A percentile compares a stretch with the other conserved stretches of the same genome.
phyloP scores from a whole-genome alignment of 2,329 filamentous ascomycete genomes.

The Verticillium nubilum region DNA sequence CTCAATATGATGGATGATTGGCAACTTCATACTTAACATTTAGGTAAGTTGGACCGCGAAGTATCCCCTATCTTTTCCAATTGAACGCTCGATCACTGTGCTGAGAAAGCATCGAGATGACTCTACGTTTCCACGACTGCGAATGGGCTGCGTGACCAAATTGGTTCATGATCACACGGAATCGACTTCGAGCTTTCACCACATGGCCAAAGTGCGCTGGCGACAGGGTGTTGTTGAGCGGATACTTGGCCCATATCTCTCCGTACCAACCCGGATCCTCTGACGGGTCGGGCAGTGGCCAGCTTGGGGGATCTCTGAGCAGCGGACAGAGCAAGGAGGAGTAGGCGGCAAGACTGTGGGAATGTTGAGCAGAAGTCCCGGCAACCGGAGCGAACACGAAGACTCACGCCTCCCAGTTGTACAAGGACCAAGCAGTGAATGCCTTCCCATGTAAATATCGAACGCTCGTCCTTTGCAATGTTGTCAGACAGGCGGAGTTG shows the following conservation, averaged over 20 bases:
- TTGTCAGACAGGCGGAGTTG: slow-evolving; percentile 23
- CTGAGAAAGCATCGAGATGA: too few species aligned
- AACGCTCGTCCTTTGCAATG: neutral
- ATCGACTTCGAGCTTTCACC: slow-evolving; percentile 19
- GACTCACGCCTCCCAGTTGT: slow-evolving; percentile 22
- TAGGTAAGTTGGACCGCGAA: too few species aligned
- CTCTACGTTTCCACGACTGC: too few species aligned
- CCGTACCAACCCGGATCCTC: slow-evolving; percentile 23
- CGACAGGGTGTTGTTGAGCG: slow-evolving; percentile 14
- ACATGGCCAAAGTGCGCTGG: slow-evolving; percentile 19
- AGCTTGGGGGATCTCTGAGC: slow-evolving; percentile 21
- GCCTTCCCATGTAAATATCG: slow-evolving; percentile 9
- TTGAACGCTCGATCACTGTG: too few species aligned
- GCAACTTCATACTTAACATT: too few species aligned
- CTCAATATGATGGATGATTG: too few species aligned
- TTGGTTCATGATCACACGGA: slow-evolving; percentile 23
- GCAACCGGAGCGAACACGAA: neutral
- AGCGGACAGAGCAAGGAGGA: slow-evolving; percentile 19
- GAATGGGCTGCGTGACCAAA: slow-evolving; percentile 15
- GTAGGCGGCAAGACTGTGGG: slow-evolving; percentile 17
- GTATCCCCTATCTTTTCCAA: too few species aligned
- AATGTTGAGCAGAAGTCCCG: neutral
- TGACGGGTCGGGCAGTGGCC: slow-evolving; percentile 21
- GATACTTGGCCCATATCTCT: slow-evolving; percentile 30
- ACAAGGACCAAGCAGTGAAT: slow-evolving; percentile 29